phyloP scores from a whole-genome alignment of 208 protist species.

The Borovskyia barvae region DNA sequence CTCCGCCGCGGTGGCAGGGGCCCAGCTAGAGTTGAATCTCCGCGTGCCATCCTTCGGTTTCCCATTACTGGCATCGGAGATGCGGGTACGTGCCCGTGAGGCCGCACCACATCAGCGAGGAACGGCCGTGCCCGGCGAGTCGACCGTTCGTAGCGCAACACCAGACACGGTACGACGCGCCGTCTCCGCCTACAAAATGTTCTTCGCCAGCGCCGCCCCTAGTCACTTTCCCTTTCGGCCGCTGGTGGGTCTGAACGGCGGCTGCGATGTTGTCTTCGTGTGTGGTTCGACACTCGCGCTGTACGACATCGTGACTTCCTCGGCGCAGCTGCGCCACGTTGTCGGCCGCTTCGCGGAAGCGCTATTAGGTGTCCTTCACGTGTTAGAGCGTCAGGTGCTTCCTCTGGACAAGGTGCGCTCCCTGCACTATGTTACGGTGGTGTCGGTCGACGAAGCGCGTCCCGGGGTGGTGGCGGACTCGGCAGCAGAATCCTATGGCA shows the following conservation, averaged over 20 bases:
- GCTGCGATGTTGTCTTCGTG: conserved; percentile 81
- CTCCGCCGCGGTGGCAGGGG: conserved; percentile 65
- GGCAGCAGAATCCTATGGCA: background rate
- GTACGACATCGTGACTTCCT: conserved; percentile 71
- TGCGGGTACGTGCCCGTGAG: conserved; percentile 25
- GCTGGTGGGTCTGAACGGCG: conserved; percentile 68
- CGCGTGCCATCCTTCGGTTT: conserved; percentile 82
- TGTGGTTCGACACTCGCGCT: conserved; percentile 58
- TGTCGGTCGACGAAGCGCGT: conserved; percentile 61
- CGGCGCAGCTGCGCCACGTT: conserved; percentile 41
- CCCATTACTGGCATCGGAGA: conserved; percentile 69
- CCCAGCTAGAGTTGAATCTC: conserved; percentile 68
- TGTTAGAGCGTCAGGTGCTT: conserved; percentile 61
- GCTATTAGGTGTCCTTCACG: conserved; percentile 77
- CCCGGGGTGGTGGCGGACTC: background rate
- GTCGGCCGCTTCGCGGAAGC: conserved; percentile 67
- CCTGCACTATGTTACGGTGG: conserved; percentile 73
- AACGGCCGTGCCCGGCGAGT: conserved; percentile 5
- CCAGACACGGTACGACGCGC: conserved; percentile 72
- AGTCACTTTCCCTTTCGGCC: conserved; percentile 72
- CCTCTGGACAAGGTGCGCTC: conserved; percentile 55
- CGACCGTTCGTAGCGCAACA: conserved; percentile 37
- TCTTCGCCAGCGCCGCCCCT: conserved; percentile 58
- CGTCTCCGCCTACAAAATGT: conserved; percentile 63
- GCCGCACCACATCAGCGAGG: background rate